Conservation (phyloP, 2,329 filamentous ascomycete species). For the Endoconidiophora laricicola region DNA sequence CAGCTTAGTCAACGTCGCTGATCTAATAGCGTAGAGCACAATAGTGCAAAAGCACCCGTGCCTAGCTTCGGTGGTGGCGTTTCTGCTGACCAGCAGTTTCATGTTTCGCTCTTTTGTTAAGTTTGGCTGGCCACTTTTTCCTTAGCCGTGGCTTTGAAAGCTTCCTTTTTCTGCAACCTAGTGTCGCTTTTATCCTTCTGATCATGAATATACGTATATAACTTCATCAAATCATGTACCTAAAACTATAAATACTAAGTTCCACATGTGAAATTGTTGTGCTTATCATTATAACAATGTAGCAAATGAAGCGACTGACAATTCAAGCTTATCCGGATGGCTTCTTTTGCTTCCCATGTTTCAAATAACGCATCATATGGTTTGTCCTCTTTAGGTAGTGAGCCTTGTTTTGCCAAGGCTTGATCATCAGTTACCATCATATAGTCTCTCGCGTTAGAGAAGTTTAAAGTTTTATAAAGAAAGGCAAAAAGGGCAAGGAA, state of each 20-base stretch:
- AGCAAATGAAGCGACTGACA: neutral
- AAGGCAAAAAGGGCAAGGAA: too few species aligned
- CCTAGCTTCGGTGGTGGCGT: too few species aligned
- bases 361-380: too few species aligned
- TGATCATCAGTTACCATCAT: too few species aligned
- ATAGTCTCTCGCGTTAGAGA: too few species aligned
- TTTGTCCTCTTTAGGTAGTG: too few species aligned
- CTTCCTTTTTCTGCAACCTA: neutral
- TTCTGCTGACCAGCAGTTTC: neutral
- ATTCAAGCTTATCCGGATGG: neutral
- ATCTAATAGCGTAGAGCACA: conserved; percentile 8
- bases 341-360: neutral
- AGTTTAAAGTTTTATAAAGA: too few species aligned
- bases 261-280: conserved; percentile 34
- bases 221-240: neutral
- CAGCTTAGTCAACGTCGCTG: conserved; percentile 19
- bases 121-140: neutral
- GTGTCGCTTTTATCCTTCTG: neutral
- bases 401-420: too few species aligned
- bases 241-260: conserved; percentile 18
- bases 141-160: neutral
- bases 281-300: conserved; percentile 37
- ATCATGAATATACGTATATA: neutral
- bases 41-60: neutral
- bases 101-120: neutral